Conservation (phyloP, 78 protist species). For the slime mould (Dictyostelium discoideum) region dicty_2.7 NC_007090.3:4626501-4627000, state of each 20-base stretch:
- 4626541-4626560: neutral
- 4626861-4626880: conserved; percentile 29
- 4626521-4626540: conserved; percentile 3
- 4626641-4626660: neutral
- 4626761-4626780: neutral
- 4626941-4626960: conserved; percentile 57
- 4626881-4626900: conserved; percentile 32
- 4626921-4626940: conserved; percentile 21
- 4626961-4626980: conserved; percentile 68
- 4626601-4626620: neutral
- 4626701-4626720: neutral
- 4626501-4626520: conserved; percentile 15
- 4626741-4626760: conserved; percentile 4
- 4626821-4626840: too few relatives aligned
- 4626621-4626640: neutral
- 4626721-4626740: conserved; percentile 22
- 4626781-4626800: neutral
- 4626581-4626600: conserved; percentile 5
- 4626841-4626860: neutral
- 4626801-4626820: neutral
- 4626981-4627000: neutral
- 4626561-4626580: conserved; percentile 21
- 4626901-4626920: conserved; percentile 52
- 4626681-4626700: neutral
- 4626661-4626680: neutral